Conservation (phyloP, 441 rosid genomes). For the Jatropha podagrica region DNA sequence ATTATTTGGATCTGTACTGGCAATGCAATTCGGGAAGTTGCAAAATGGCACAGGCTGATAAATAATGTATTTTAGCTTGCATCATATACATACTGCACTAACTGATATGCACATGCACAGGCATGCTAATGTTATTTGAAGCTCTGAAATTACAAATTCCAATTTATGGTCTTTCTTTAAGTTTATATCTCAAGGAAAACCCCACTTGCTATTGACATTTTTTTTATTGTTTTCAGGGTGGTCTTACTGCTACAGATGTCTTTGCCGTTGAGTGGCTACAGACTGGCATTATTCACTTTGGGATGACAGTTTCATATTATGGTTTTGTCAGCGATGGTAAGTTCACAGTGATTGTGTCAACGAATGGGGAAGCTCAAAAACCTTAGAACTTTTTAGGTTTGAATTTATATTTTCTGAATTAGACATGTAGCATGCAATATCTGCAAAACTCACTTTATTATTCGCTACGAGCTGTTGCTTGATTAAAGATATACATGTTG, state of each 20-base stretch:
- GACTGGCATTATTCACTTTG: conserved; percentile 76
- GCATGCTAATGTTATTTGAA: neutral
- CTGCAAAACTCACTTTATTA: neutral
- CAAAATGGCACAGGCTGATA: neutral
- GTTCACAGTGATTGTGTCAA: conserved; percentile 17
- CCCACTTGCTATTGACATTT: conserved; percentile 7
- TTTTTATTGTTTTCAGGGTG: conserved; percentile 63
- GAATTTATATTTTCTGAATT: neutral
- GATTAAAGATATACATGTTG: no score
- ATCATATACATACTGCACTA: neutral
- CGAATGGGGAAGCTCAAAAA: conserved; percentile 2
- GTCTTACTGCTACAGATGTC: conserved; percentile 93
- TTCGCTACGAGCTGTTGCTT: neutral
- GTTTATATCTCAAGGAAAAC: conserved; percentile 12
- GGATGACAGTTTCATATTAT: conserved; percentile 94
- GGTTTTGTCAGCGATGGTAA: conserved; percentile 98
- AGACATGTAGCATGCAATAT: neutral
- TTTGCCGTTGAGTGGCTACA: conserved; percentile 95
- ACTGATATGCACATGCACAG: neutral
- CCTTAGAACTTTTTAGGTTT: neutral
- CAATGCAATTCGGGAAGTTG: neutral
- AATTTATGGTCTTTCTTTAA: neutral
- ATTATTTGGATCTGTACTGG: no score
- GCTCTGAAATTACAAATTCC: neutral
- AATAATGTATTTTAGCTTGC: neutral